Conservation (phyloP, 2,329 filamentous ascomycete species). For the Colletotrichum siamense region DNA sequence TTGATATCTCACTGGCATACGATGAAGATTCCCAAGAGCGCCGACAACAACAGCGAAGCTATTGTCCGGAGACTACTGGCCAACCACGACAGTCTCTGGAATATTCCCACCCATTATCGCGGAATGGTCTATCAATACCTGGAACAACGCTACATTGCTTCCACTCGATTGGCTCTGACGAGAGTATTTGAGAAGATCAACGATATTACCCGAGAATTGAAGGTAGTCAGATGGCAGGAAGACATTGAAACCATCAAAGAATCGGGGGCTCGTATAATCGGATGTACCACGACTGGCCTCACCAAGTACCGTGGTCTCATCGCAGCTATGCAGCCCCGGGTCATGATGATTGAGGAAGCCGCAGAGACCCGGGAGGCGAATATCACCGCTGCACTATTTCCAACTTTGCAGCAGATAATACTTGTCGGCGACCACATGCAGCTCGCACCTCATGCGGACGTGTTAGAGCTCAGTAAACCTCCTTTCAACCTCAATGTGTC, state of each 20-base stretch:
- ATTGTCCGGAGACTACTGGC: slow-evolving; percentile 18
- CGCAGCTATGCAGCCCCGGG: slow-evolving; percentile 66
- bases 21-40: neutral
- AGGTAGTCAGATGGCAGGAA: slow-evolving; percentile 62
- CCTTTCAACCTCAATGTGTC: slow-evolving; percentile 76
- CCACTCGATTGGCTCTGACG: slow-evolving; percentile 52
- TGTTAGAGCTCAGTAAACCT: slow-evolving; percentile 59
- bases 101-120: slow-evolving; percentile 59
- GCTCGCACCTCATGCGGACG: slow-evolving; percentile 71
- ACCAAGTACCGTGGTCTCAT: slow-evolving; percentile 80
- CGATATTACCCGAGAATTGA: slow-evolving; percentile 54
- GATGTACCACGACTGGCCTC: slow-evolving; percentile 78
- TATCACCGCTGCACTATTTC: slow-evolving; percentile 56
- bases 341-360: slow-evolving; percentile 80
- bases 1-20: neutral
- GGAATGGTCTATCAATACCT: slow-evolving; percentile 72
- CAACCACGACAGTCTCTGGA: slow-evolving; percentile 59
- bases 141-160: slow-evolving; percentile 57
- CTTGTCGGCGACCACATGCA: slow-evolving; percentile 83
- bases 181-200: slow-evolving; percentile 55
- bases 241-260: slow-evolving; percentile 51
- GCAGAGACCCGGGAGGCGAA: slow-evolving; percentile 76
- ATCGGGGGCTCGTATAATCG: slow-evolving; percentile 56
- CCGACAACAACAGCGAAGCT: neutral
- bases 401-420: slow-evolving; percentile 58